phyloP scores from a whole-genome alignment of 306 rosid genomes.

The Glycine soja region DNA sequence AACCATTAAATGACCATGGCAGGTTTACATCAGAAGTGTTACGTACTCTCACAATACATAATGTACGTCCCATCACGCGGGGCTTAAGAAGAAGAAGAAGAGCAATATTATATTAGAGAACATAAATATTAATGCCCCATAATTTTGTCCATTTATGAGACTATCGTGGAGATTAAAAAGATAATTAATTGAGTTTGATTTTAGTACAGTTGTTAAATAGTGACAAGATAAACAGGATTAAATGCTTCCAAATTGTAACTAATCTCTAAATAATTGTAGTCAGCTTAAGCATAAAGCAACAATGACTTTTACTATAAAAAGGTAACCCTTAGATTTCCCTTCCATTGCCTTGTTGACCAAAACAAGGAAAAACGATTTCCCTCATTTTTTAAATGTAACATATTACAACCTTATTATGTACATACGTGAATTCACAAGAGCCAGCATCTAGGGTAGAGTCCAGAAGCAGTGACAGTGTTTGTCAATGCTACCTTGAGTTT shows the following conservation, averaged over 20 bases:
- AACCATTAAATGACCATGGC: background rate
- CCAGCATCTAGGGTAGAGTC: background rate
- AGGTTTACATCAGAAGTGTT: background rate
- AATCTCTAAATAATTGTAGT: conserved; percentile 13
- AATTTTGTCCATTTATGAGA: background rate
- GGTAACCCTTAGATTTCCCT: background rate
- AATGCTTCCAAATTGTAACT: conserved; percentile 34
- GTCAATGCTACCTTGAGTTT: conserved; percentile 39
- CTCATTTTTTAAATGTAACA: background rate
- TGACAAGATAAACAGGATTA: conserved; percentile 27
- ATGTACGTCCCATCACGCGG: background rate
- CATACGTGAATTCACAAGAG: conserved; percentile 4
- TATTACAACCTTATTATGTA: background rate
- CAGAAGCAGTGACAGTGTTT: conserved; percentile 25
- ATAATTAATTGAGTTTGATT: conserved; percentile 8
- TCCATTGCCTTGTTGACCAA: background rate
- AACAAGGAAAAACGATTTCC: background rate
- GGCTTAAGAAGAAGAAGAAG: background rate
- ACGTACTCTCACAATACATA: background rate
- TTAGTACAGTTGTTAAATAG: conserved; percentile 29
- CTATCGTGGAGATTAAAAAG: background rate
- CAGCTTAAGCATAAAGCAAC: conserved; percentile 47
- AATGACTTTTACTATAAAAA: conserved; percentile 21
- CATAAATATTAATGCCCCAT: background rate
- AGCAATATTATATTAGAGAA: background rate